Conservation (phyloP, 371 early-diverging fungal genomes). For the Rhizomucor miehei region DNA sequence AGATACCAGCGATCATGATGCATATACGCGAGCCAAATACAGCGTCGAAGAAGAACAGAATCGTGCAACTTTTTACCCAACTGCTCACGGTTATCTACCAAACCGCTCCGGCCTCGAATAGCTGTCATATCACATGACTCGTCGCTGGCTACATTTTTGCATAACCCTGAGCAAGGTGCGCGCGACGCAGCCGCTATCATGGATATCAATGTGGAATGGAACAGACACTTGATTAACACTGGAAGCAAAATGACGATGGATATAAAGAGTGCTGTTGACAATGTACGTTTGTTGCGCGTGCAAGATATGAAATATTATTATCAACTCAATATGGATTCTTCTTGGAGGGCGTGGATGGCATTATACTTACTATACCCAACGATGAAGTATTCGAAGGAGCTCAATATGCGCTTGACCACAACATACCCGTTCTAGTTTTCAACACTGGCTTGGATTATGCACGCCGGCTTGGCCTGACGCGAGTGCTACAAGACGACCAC, state of each 20-base stretch:
- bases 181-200: conserved; percentile 40
- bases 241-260: conserved; percentile 31
- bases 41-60: neutral
- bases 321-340: neutral
- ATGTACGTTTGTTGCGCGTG: conserved; percentile 2
- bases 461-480: conserved; percentile 24
- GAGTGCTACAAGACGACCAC: conserved; percentile 43
- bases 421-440: conserved; percentile 44
- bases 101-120: conserved; percentile 6
- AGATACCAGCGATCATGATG: no score
- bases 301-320: neutral
- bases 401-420: conserved; percentile 23
- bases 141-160: conserved; percentile 33
- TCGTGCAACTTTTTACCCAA: conserved; percentile 2
- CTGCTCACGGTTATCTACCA: neutral
- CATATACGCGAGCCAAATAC: neutral
- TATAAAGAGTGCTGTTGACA: conserved; percentile 26
- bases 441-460: conserved; percentile 44
- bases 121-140: conserved; percentile 34
- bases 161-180: conserved; percentile 35
- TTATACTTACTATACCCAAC: conserved; percentile 44
- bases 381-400: conserved; percentile 34
- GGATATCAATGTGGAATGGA: conserved; percentile 37
- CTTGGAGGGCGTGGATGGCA: conserved; percentile 32
- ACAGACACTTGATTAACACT: conserved; percentile 21